A percentile compares a stretch with the other conserved stretches of the same genome.
phyloP scores from a whole-genome alignment of 2,329 filamentous ascomycete genomes.

The Lachnellula hyalina region DNA sequence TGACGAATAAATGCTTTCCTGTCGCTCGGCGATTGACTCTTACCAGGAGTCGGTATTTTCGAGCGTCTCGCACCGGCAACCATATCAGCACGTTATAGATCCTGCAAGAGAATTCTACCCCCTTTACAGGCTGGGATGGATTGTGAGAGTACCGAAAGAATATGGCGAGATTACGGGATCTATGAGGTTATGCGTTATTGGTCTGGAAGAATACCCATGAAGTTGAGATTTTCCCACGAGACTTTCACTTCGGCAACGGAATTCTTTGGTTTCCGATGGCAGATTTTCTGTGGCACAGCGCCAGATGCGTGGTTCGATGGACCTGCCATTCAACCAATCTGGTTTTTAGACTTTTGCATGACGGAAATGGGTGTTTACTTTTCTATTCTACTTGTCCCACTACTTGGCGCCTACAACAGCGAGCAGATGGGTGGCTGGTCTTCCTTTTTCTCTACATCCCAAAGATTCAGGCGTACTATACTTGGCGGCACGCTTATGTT shows the following conservation, averaged over 20 bases:
- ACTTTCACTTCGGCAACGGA: conserved; percentile 23
- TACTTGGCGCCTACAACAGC: conserved; percentile 26
- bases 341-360: conserved; percentile 32
- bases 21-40: conserved; percentile 27
- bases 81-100: conserved; percentile 26
- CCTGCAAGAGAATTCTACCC: conserved; percentile 25
- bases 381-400: conserved; percentile 31
- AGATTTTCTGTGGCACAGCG: conserved; percentile 17
- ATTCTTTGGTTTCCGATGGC: conserved; percentile 20
- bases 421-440: conserved; percentile 30
- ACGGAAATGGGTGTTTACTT: conserved; percentile 28
- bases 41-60: conserved; percentile 22
- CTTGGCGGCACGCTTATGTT: conserved; percentile 30
- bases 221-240: conserved; percentile 24
- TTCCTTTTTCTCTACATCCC: conserved; percentile 29
- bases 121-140: conserved; percentile 24
- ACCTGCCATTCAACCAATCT: conserved; percentile 23
- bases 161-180: conserved; percentile 26
- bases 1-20: conserved; percentile 33
- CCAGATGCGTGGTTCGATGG: conserved; percentile 21
- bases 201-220: conserved; percentile 30
- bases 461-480: conserved; percentile 32
- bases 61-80: conserved; percentile 26
- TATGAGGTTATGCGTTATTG: conserved; percentile 32
- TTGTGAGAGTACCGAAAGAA: conserved; percentile 27